Conservation (phyloP, 2,329 filamentous ascomycete species). For the Myriosclerotinia curreyana region DNA sequence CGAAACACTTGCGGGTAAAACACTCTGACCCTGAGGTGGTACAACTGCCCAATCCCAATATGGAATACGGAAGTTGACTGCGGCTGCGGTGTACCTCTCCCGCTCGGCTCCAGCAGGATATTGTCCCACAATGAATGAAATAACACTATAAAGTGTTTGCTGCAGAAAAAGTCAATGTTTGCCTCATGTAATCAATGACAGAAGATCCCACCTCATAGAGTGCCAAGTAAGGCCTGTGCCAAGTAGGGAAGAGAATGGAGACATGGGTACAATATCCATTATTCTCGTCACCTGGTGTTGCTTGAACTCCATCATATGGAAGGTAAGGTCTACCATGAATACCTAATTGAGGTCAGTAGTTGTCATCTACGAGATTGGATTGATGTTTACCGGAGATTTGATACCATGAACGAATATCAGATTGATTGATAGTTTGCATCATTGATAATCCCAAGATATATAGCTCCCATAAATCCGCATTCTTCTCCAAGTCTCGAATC, state of each 20-base stretch:
- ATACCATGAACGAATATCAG: conserved; percentile 34
- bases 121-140: conserved; percentile 45
- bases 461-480: conserved; percentile 33
- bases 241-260: conserved; percentile 40
- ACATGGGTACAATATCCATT: conserved; percentile 36
- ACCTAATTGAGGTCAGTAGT: conserved; percentile 24
- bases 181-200: neutral
- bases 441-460: conserved; percentile 36
- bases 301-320: conserved; percentile 30
- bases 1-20: conserved; percentile 49
- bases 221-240: conserved; percentile 56
- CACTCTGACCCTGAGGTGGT: conserved; percentile 48
- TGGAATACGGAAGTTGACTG: conserved; percentile 44
- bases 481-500: conserved; percentile 32
- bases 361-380: neutral
- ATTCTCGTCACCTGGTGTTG: conserved; percentile 25
- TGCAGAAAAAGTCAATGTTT: conserved; percentile 36
- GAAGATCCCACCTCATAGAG: conserved; percentile 51
- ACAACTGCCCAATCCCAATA: conserved; percentile 50
- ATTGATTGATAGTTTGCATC: conserved; percentile 28
- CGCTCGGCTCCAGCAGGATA: conserved; percentile 34
- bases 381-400: conserved; percentile 31
- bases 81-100: conserved; percentile 46
- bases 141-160: conserved; percentile 52
- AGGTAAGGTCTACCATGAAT: conserved; percentile 36